Evolutionary conservation across 495 filamentous ascomycete genomes (phyloP).

Genomic region (Penicillium bovifimosum): DNA sequence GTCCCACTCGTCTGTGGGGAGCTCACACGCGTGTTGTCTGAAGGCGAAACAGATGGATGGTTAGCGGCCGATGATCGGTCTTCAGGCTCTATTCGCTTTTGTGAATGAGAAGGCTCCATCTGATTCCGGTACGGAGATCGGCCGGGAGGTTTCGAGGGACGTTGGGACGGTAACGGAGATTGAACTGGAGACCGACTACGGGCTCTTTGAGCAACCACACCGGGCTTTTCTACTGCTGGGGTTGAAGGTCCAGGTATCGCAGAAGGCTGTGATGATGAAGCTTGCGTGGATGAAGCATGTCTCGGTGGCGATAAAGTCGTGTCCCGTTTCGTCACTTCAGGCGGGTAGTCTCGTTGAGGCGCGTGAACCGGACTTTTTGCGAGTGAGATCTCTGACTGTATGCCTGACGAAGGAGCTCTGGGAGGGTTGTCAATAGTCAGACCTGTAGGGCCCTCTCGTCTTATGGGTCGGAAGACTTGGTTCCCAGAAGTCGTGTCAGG

Average conservation of each 20-base stretch:
- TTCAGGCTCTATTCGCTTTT: neutral
- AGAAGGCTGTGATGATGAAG: conserved; percentile 16
- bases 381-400: neutral
- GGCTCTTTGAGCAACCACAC: conserved; percentile 6
- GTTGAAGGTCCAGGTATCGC: conserved; percentile 29
- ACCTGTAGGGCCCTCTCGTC: conserved; percentile 18
- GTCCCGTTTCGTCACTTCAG: conserved; percentile 3
- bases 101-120: neutral
- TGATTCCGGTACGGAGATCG: conserved; percentile 12
- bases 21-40: conserved; percentile 1
- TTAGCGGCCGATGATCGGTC: neutral
- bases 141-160: conserved; percentile 4
- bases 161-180: conserved; percentile 6
- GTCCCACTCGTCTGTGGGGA: conserved; percentile 4
- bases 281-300: conserved; percentile 20
- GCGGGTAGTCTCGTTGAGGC: conserved; percentile 8
- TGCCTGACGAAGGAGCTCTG: conserved; percentile 24
- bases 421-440: conserved; percentile 18
- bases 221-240: conserved; percentile 19
- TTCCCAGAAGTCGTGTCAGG: conserved; percentile 30
- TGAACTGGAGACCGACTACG: conserved; percentile 20
- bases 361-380: conserved; percentile 13
- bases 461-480: conserved; percentile 23
- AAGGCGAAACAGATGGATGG: neutral
- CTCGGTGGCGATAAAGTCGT: conserved; percentile 7